These are phyloP conservation scores for Erythrobasidium hasegawianum DNA, from an alignment of 1,284 basidiomycete genomes.

Conservation along the genomic window DNA sequence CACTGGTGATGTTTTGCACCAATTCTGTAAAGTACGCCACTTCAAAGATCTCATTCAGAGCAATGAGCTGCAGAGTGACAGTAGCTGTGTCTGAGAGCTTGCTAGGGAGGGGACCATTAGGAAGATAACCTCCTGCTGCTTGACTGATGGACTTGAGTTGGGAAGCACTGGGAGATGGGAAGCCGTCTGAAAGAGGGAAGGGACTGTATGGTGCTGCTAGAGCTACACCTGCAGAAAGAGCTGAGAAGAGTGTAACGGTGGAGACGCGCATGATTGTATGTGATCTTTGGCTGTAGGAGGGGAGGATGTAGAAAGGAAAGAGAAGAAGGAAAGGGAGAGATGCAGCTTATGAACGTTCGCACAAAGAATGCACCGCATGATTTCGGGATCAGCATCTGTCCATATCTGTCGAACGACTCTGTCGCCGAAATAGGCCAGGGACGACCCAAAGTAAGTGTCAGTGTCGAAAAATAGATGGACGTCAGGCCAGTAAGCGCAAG, in stretches of 20 bases:
- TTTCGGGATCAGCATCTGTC: too few relatives aligned
- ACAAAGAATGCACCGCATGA: too few relatives aligned
- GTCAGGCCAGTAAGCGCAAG: too few relatives aligned
- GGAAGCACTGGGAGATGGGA: conserved; percentile 32
- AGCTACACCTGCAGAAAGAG: conserved; percentile 4
- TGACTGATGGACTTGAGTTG: conserved; percentile 21
- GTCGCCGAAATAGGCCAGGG: too few relatives aligned
- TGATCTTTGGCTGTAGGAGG: not conserved
- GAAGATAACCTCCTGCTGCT: conserved; percentile 34
- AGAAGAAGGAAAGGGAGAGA: not conserved
- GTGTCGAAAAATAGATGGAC: too few relatives aligned
- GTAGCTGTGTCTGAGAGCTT: conserved; percentile 17
- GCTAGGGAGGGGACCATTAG: conserved; percentile 35
- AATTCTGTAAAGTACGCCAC: conserved; percentile 36
- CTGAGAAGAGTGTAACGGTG: not conserved
- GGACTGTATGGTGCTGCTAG: conserved; percentile 11
- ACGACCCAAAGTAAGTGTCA: too few relatives aligned
- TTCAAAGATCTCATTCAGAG: conserved; percentile 38
- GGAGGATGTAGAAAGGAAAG: not conserved
- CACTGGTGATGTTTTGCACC: conserved; percentile 32
- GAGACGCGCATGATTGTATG: not conserved
- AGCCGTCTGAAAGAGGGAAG: conserved; percentile 36
- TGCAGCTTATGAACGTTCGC: too few relatives aligned
- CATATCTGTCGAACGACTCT: too few relatives aligned
- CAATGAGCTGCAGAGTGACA: conserved; percentile 35